phyloP scores from a whole-genome alignment of 805 yeast species.

The Candida ipomoeae region DNA sequence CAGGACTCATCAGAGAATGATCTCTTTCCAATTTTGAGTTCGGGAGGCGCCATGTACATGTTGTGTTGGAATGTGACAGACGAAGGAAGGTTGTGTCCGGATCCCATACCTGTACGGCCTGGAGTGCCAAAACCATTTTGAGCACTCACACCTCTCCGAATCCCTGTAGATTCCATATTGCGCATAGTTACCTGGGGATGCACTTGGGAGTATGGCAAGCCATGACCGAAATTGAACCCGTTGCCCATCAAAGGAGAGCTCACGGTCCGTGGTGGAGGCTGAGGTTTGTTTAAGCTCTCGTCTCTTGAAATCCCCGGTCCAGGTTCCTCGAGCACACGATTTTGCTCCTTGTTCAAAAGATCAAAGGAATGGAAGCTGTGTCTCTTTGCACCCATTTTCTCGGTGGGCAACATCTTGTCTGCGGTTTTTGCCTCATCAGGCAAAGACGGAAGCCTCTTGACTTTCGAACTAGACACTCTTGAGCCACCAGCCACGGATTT shows the following conservation, averaged over 20 bases:
- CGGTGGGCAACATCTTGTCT: background rate
- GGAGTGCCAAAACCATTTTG: background rate
- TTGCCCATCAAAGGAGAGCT: background rate
- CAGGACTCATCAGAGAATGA: conserved; percentile 35
- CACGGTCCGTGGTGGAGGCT: background rate
- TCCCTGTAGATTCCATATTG: background rate
- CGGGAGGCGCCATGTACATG: conserved; percentile 12
- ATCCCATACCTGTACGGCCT: background rate
- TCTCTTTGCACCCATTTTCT: background rate
- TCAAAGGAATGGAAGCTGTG: background rate
- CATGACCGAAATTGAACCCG: background rate
- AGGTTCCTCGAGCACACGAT: no score
- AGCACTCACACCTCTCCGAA: background rate
- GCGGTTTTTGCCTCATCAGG: background rate
- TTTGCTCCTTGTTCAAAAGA: background rate
- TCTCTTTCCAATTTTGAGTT: conserved; percentile 19
- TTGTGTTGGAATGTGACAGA: conserved; percentile 11
- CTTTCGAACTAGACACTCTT: conserved; percentile 28
- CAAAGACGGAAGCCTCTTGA: conserved; percentile 7
- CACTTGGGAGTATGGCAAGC: background rate
- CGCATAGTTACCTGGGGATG: no score
- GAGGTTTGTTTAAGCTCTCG: background rate
- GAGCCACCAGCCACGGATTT: conserved; percentile 27
- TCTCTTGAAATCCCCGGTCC: background rate
- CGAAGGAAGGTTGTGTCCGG: background rate